These are phyloP conservation scores for Capsella bursapastoris DNA, from an alignment of 345 rosid genomes.

Conservation along the genomic window DNA sequence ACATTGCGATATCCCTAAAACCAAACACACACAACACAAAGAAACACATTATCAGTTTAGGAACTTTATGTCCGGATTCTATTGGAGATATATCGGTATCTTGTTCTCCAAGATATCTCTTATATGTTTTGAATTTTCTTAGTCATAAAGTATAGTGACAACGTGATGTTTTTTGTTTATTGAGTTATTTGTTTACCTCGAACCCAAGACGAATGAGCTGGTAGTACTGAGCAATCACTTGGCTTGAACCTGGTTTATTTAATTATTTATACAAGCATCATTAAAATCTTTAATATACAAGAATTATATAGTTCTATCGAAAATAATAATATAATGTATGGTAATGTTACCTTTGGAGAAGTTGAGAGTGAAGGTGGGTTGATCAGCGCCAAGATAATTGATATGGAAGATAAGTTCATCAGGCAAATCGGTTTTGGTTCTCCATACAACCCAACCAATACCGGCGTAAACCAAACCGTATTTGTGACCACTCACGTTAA, in stretches of 20 bases:
- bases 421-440: constrained; percentile 65
- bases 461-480: constrained; percentile 68
- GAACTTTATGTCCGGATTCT: too few relatives aligned
- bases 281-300: neutral
- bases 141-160: too few relatives aligned
- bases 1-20: constrained; percentile 47
- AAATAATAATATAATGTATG: neutral
- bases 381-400: constrained; percentile 65
- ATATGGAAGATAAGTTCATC: constrained; percentile 68
- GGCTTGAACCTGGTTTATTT: constrained; percentile 49
- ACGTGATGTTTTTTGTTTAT: too few relatives aligned
- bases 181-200: constrained; percentile 29
- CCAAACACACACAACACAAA: neutral
- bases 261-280: constrained; percentile 2
- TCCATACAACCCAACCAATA: constrained; percentile 66
- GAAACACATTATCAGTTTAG: too few relatives aligned
- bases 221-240: constrained; percentile 51
- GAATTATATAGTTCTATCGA: neutral
- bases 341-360: constrained; percentile 59
- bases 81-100: too few relatives aligned
- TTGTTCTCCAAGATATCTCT: too few relatives aligned
- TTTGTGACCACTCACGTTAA: constrained; percentile 68
- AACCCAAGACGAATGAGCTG: constrained; percentile 65
- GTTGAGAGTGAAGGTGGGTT: constrained; percentile 68
- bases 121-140: too few relatives aligned